Conservation (phyloP, 202 grass and related monocot genomes). For the Musa balbisiana region DNA sequence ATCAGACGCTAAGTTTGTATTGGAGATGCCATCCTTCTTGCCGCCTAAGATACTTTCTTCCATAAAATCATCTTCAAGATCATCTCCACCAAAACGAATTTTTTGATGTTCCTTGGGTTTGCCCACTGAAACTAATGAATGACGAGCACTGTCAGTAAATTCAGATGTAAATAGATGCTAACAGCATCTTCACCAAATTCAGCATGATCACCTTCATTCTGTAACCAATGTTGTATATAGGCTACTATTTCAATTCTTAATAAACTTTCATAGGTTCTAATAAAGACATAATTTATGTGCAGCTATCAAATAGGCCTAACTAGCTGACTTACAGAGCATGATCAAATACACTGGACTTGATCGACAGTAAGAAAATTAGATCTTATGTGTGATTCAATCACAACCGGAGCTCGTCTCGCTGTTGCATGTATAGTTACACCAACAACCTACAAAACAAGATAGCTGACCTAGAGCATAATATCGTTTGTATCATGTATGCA, state of each 20-base stretch:
- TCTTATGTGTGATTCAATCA: not conserved
- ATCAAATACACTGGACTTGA: not conserved
- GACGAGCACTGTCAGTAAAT: slow-evolving; percentile 8
- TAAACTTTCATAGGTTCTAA: not conserved
- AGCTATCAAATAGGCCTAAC: not conserved
- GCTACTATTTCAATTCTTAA: not conserved
- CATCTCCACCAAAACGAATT: slow-evolving; percentile 51
- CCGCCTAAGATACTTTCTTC: slow-evolving; percentile 37
- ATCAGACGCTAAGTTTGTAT: slow-evolving; percentile 24
- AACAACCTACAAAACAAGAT: not conserved
- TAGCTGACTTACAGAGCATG: not conserved
- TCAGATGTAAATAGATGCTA: not conserved
- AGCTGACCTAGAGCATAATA: not conserved
- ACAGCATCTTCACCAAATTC: not conserved
- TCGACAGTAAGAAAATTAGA: not conserved
- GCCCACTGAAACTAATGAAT: slow-evolving; percentile 34
- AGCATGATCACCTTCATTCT: not conserved
- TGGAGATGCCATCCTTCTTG: slow-evolving; percentile 31
- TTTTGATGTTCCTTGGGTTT: slow-evolving; percentile 14
- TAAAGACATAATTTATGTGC: not conserved
- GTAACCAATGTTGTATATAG: not conserved
- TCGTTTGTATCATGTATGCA: not conserved
- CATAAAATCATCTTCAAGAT: slow-evolving; percentile 90
- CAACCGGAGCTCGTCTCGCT: too few species aligned
- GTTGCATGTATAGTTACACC: not conserved